A percentile compares a stretch with the other conserved stretches of the same genome.
phyloP scores from a whole-genome alignment of 768 basidiomycete genomes.

The Termitomyces sp. region DNA sequence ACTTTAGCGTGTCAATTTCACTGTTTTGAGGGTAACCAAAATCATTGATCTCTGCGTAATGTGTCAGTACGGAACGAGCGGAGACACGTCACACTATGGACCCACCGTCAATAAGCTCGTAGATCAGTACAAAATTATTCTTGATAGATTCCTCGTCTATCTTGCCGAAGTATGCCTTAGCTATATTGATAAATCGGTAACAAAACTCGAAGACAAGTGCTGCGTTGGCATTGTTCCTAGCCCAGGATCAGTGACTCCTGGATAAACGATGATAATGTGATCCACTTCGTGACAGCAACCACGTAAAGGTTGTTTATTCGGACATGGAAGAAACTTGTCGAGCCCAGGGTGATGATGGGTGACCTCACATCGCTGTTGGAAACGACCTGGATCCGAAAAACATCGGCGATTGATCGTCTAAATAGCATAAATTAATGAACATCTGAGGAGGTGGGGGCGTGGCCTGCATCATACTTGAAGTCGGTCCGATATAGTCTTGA shows the following conservation, averaged over 20 bases:
- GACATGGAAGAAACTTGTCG: slow-evolving; percentile 98
- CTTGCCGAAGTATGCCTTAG: slow-evolving; percentile 95
- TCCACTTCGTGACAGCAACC: slow-evolving; percentile 92
- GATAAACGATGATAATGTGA: slow-evolving; percentile 1
- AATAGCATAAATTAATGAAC: slow-evolving; percentile 1
- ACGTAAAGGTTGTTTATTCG: slow-evolving; percentile 93
- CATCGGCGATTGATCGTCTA: slow-evolving; percentile 94
- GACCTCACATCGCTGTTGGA: slow-evolving; percentile 96
- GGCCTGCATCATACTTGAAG: slow-evolving; percentile 70
- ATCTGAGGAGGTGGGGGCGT: background rate
- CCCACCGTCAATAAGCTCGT: slow-evolving; percentile 94
- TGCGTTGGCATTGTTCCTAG: slow-evolving; percentile 92
- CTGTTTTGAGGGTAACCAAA: slow-evolving; percentile 99
- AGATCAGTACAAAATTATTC: slow-evolving; percentile 98
- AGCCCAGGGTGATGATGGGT: slow-evolving; percentile 95
- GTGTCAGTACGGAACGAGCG: slow-evolving; percentile 1
- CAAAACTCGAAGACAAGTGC: slow-evolving; percentile 97
- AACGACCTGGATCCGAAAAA: slow-evolving; percentile 98
- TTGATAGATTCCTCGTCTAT: slow-evolving; percentile 97
- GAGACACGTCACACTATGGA: background rate
- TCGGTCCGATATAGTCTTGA: slow-evolving; percentile 94
- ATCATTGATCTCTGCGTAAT: slow-evolving; percentile 78
- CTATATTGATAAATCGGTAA: slow-evolving; percentile 93
- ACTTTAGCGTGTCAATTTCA: slow-evolving; percentile 95
- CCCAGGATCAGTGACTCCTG: background rate